A percentile compares a stretch with the other conserved stretches of the same genome.
phyloP scores from a whole-genome alignment of 148 eudicot species.

The Selenicereus undatus region DNA sequence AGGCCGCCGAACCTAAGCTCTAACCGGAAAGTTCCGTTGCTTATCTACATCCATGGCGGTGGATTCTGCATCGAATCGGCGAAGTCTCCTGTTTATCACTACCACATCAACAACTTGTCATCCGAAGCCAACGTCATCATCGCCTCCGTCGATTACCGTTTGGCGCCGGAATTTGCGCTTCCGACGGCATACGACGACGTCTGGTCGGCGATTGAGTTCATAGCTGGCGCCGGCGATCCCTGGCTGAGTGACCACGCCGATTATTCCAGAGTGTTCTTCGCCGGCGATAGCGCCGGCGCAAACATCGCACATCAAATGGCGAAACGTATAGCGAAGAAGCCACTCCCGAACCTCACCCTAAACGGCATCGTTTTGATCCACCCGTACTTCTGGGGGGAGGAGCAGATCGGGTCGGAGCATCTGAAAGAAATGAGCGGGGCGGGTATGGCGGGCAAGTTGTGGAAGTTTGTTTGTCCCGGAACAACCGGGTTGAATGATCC shows the following conservation, averaged over 20 bases:
- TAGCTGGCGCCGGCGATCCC: slow-evolving; percentile 16
- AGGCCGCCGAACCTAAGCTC: slow-evolving; percentile 23
- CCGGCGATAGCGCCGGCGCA: slow-evolving; percentile 66
- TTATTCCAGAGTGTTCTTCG: slow-evolving; percentile 29
- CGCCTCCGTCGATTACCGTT: slow-evolving; percentile 41
- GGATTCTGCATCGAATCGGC: slow-evolving; percentile 31
- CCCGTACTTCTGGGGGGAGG: slow-evolving; percentile 15
- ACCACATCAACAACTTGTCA: slow-evolving; percentile 16
- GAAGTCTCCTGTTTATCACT: slow-evolving; percentile 22
- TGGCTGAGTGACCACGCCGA: slow-evolving; percentile 43
- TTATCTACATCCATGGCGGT: slow-evolving; percentile 38
- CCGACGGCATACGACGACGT: slow-evolving; percentile 37
- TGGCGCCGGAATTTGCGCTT: slow-evolving; percentile 45
- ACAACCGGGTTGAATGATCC: slow-evolving; percentile 31
- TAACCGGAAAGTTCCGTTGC: slow-evolving; percentile 17
- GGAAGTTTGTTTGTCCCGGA: slow-evolving; percentile 16
- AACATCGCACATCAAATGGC: slow-evolving; percentile 33
- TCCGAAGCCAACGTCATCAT: slow-evolving; percentile 29
- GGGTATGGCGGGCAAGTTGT: slow-evolving; percentile 3
- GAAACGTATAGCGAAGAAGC: slow-evolving; percentile 11
- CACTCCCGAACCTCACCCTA: background rate
- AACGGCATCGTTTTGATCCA: slow-evolving; percentile 21
- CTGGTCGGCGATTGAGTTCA: slow-evolving; percentile 37
- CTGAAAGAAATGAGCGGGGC: background rate
- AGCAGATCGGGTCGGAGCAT: slow-evolving; percentile 8